phyloP scores from a whole-genome alignment of 176 grass and related monocot species.

The Aegilops sharonensis region DNA sequence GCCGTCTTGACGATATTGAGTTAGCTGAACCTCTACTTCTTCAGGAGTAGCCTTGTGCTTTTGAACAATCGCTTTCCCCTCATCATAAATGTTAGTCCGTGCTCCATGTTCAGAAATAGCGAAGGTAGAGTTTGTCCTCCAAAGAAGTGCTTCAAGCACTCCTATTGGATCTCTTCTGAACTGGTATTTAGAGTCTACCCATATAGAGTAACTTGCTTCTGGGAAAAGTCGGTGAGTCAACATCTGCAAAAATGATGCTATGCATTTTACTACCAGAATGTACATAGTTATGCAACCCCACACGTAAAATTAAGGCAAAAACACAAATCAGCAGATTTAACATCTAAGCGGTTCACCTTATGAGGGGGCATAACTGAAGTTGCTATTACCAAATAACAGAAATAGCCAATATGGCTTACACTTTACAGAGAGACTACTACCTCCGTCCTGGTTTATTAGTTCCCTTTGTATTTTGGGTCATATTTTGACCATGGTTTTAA shows the following conservation, averaged over 20 bases:
- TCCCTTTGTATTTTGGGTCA: too few relatives aligned
- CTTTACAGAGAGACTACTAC: neutral
- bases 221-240: constrained; percentile 92
- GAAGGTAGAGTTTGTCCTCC: constrained; percentile 83
- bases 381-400: neutral
- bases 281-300: neutral
- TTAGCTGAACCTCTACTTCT: constrained; percentile 88
- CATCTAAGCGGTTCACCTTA: neutral
- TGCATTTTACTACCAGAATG: constrained; percentile 24
- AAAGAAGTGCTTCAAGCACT: constrained; percentile 79
- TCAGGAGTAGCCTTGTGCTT: constrained; percentile 92
- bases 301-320: neutral
- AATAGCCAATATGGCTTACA: neutral
- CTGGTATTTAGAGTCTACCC: constrained; percentile 99
- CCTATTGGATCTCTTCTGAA: constrained; percentile 89
- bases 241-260: constrained; percentile 54
- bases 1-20: constrained; percentile 65
- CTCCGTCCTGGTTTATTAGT: too few relatives aligned
- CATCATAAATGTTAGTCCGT: constrained; percentile 77
- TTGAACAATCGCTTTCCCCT: constrained; percentile 79
- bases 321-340: constrained; percentile 12
- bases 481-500: too few relatives aligned
- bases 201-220: constrained; percentile 84
- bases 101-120: constrained; percentile 97
- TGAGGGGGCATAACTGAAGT: neutral